Evolutionary conservation across 805 yeast genomes (phyloP), one percentile per base, ranked within the genome.

Genomic region (Yarrowia deformans): DNA sequence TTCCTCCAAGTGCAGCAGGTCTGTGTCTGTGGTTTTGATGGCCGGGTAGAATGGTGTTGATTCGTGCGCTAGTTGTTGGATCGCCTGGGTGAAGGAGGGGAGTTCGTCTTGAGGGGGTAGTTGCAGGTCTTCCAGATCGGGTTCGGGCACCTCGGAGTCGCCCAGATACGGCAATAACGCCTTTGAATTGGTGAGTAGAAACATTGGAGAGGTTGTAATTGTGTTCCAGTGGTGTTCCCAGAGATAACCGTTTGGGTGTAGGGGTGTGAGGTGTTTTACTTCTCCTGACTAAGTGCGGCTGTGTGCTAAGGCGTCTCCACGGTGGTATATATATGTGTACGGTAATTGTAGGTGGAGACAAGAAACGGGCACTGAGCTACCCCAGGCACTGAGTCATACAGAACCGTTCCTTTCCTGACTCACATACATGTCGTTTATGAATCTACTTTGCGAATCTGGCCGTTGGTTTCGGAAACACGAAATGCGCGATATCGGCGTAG

Each of bases 11-110:
- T 60, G 66, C 18, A 60, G 42, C 23, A 60, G 32, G 32, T 45
- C 66, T 8, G 66, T 45, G 52, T 60, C 52, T n/a, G 66, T 32
- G 9, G 66, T 60, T 37, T 60, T 60, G 10, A 60, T 60, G n/a
- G 32, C 66, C 7, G 66, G 66, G 19, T 60, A 60, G 10, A 60
- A 60, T 1, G 52, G 32, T 5, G 66, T 60, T 14, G 40, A 8
- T 14, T 60, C 66, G 8, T 45, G 66, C 2, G 66, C 34, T 4
- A 60, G 66, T 14, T 60, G 66, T 12, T 60, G 18, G 34, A 60
- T 60, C n/a, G 66, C 66, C 42, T 60, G 66, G 5, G 42, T 16
- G 52, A 60, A 60, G 14, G 66, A 10, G 4, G 66, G 66, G 8
- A 60, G 52, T n/a, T 60, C 66, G 32, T 60, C 52, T 35, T 37